Evolutionary conservation across 805 yeast species (phyloP).

Genomic region (Jamesozyma hellenica): DNA sequence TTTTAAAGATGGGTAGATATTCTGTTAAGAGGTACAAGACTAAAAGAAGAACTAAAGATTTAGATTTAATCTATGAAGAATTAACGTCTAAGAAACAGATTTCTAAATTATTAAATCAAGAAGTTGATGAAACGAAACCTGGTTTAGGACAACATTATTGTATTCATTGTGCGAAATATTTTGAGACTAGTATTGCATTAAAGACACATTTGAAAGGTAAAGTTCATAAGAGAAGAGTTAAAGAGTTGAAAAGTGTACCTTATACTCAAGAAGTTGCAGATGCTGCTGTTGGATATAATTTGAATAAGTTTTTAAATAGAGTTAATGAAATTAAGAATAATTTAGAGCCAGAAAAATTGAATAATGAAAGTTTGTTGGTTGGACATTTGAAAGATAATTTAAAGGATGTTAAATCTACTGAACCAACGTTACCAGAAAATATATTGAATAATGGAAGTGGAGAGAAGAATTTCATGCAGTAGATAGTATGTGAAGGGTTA

Average conservation of each 20-base stretch:
- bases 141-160: constrained; percentile 95
- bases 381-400: constrained; percentile 21
- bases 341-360: constrained; percentile 38
- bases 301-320: constrained; percentile 52
- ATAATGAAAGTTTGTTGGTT: constrained; percentile 33
- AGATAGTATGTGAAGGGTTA: too few relatives aligned
- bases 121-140: constrained; percentile 78
- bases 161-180: constrained; percentile 87
- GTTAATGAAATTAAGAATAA: constrained; percentile 51
- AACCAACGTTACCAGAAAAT: constrained; percentile 24
- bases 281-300: constrained; percentile 77
- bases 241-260: constrained; percentile 65
- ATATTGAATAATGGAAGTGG: constrained; percentile 4
- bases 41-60: constrained; percentile 74
- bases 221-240: constrained; percentile 78
- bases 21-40: constrained; percentile 82
- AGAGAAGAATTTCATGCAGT: not conserved
- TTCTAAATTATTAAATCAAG: constrained; percentile 61
- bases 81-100: constrained; percentile 56
- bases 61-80: constrained; percentile 75
- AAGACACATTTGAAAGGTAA: constrained; percentile 66
- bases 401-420: constrained; percentile 24
- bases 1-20: constrained; percentile 77
- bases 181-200: constrained; percentile 65
- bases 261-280: constrained; percentile 83